Evolutionary conservation across 108 stramenopile genomes (phyloP), one percentile per base, ranked within the genome.

Genomic region (Schizochytrium sp.): DNA sequence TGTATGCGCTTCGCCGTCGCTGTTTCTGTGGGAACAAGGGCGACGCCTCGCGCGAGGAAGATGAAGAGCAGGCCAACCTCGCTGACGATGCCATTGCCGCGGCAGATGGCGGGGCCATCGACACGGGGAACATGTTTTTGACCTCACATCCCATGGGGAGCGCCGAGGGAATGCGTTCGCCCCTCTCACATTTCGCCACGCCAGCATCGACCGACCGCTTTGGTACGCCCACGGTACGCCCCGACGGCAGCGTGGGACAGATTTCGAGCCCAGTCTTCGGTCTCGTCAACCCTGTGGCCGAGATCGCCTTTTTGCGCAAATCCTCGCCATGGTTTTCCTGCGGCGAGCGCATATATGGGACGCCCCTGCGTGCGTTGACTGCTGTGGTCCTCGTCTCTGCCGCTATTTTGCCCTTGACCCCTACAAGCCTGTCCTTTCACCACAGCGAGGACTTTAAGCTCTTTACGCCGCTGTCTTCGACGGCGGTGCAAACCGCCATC

Each of bases 401-500:
- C 25, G 76, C 76, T 45, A 83, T 83, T 45, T 34, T 83, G 76
- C 76, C 76, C 76, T 23, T 83, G 76, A 83, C 76, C 0, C 76
- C 76, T 3, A 83, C 76, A 43, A 53, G 48, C 45, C 18, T 83
- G 45, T 53, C 48, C 45, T 83, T 83, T 34, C 76, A 83, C 28
- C 76, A 83, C 76, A 83, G 76, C 76, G 76, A 83, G 51, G 51
- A 53, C 76, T 83, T 83, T 4, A 83, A 83, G 76, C 76, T 83
- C 25, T 83, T 83, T 23, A 83, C 76, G 45, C 76, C 76, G n/a
- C n/a, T 23, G 8, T 47, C 45, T 23, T 83, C 76, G 45, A 53
- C 28, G 19, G 76, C 76, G 10, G n/a, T 28, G 18, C 44, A 83
- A 16, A 83, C 76, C 6, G 76, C 76, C n/a, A 47, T 83, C 28